Conservation (phyloP, 306 rosid genomes). For the Hippophae gyantsensis region DNA sequence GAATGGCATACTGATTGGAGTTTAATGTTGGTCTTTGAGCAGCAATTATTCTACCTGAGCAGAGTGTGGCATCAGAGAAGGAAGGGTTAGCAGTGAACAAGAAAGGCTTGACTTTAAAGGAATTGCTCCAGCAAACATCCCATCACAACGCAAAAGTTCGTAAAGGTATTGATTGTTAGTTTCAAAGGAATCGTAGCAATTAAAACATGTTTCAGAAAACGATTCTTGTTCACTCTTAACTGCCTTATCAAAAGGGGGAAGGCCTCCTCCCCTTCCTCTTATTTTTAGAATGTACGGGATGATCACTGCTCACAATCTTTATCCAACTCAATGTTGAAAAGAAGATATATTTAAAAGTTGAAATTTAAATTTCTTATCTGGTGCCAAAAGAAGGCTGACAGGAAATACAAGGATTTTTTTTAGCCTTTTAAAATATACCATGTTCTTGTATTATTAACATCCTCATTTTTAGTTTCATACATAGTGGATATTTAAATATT, state of each 20-base stretch:
- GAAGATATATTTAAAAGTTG: neutral
- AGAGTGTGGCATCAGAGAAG: slow-evolving; percentile 78
- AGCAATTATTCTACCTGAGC: slow-evolving; percentile 89
- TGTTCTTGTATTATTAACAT: neutral
- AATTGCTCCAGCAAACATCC: slow-evolving; percentile 84
- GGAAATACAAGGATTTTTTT: neutral
- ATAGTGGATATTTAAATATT: slow-evolving; percentile 11
- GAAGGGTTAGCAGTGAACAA: slow-evolving; percentile 76
- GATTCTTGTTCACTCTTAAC: too few relatives aligned
- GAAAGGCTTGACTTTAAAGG: slow-evolving; percentile 84
- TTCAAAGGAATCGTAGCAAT: neutral
- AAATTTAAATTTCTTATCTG: neutral
- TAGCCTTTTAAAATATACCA: neutral
- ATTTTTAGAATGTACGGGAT: too few relatives aligned
- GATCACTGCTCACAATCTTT: neutral
- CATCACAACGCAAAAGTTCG: slow-evolving; percentile 80
- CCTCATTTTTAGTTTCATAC: slow-evolving; percentile 9
- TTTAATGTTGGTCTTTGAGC: slow-evolving; percentile 23
- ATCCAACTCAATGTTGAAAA: neutral
- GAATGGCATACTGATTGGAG: slow-evolving; percentile 4
- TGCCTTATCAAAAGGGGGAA: too few relatives aligned
- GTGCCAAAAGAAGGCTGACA: neutral
- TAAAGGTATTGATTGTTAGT: slow-evolving; percentile 48
- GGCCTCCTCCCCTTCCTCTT: too few relatives aligned
- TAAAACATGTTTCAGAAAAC: neutral